Conservation (phyloP, 2,329 filamentous ascomycete species). For the Paramyrothecium roridum region DNA sequence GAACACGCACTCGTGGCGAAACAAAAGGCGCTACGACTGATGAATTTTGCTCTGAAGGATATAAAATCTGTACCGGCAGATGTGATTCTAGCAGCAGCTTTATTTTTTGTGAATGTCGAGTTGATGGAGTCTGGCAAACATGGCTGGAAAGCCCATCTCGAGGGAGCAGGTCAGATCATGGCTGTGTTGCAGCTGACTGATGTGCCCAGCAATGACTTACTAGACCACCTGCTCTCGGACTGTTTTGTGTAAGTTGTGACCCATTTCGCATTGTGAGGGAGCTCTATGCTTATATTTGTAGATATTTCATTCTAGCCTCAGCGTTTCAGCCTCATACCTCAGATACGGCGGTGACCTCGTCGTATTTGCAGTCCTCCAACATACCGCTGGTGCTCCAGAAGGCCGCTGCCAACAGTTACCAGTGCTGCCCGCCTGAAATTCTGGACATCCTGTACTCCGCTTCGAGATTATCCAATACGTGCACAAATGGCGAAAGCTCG, state of each 20-base stretch:
- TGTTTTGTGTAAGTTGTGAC: constrained; percentile 37
- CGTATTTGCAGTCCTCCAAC: constrained; percentile 32
- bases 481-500: constrained; percentile 20
- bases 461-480: constrained; percentile 33
- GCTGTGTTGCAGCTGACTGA: constrained; percentile 30
- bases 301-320: constrained; percentile 44
- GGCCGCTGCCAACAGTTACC: constrained; percentile 41
- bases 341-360: constrained; percentile 13
- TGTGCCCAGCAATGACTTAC: constrained; percentile 29
- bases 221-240: constrained; percentile 45
- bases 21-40: constrained; percentile 38
- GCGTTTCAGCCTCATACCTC: constrained; percentile 34
- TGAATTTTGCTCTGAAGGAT: constrained; percentile 35
- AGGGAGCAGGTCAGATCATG: constrained; percentile 43
- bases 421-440: constrained; percentile 42
- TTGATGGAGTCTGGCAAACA: constrained; percentile 46
- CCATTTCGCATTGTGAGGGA: background rate
- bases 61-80: constrained; percentile 33
- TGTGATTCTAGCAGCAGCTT: constrained; percentile 40
- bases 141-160: constrained; percentile 44
- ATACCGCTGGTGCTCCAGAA: constrained; percentile 33
- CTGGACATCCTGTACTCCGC: constrained; percentile 41
- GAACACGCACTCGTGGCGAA: constrained; percentile 44
- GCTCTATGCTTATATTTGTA: constrained; percentile 7
- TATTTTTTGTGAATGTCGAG: constrained; percentile 49